A percentile compares a stretch with the other conserved stretches of the same genome.
phyloP scores from a whole-genome alignment of 129 eudicot genomes.

The Cynara cardunculus region DNA sequence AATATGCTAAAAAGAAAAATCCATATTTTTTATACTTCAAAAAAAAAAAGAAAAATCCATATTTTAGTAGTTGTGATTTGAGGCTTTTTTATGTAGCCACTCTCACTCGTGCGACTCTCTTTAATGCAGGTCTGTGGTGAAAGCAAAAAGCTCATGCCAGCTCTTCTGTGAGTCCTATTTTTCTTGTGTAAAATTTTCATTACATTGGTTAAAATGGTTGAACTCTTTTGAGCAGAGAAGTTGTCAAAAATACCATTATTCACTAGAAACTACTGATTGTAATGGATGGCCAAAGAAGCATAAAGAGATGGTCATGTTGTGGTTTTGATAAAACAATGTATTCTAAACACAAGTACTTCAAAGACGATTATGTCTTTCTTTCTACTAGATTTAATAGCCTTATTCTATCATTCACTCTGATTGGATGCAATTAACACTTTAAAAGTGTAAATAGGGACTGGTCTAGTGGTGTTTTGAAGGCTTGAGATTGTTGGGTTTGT shows the following conservation, averaged over 20 bases:
- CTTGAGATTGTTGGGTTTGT: neutral
- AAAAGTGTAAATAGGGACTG: neutral
- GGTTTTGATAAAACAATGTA: conserved; percentile 28
- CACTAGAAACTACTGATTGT: conserved; percentile 26
- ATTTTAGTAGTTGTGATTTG: neutral
- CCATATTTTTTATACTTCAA: too few relatives aligned
- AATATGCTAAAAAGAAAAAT: neutral
- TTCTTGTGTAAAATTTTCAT: conserved; percentile 36
- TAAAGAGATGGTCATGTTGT: conserved; percentile 25
- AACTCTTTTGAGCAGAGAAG: conserved; percentile 35
- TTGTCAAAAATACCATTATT: conserved; percentile 17
- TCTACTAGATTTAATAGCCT: neutral
- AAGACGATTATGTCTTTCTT: conserved; percentile 5
- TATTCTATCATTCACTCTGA: neutral
- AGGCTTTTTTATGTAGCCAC: neutral
- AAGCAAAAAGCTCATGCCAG: conserved; percentile 27
- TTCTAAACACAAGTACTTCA: conserved; percentile 8
- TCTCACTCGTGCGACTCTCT: neutral
- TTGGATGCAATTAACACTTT: neutral
- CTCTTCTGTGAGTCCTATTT: conserved; percentile 36
- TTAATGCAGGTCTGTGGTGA: conserved; percentile 34
- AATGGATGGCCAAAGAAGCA: conserved; percentile 17
- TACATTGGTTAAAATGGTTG: conserved; percentile 38
- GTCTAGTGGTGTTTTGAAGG: neutral
- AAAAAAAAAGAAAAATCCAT: neutral